phyloP scores from a whole-genome alignment of 2,329 filamentous ascomycete genomes.

The Calonectria crousiana region DNA sequence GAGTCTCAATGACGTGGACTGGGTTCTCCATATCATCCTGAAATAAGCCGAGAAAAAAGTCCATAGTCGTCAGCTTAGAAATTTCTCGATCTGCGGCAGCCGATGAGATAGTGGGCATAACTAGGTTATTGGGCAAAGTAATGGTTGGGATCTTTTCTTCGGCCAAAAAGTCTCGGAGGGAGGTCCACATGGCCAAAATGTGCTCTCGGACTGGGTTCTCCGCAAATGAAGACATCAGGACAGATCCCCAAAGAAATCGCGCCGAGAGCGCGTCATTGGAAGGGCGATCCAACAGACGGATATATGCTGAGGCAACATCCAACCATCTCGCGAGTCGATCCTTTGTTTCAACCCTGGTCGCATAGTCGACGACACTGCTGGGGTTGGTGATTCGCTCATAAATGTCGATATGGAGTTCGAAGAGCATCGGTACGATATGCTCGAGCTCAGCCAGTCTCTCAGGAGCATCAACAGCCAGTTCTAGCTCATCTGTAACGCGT shows the following conservation, averaged over 20 bases:
- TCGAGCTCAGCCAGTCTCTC: slow-evolving; percentile 52
- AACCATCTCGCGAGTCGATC: slow-evolving; percentile 65
- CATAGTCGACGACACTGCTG: slow-evolving; percentile 64
- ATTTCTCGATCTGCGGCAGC: slow-evolving; percentile 91
- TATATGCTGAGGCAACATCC: slow-evolving; percentile 60
- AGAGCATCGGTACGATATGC: slow-evolving; percentile 67
- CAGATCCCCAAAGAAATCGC: slow-evolving; percentile 70
- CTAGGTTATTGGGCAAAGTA: slow-evolving; percentile 82
- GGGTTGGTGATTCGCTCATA: slow-evolving; percentile 70
- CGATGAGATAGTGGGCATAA: slow-evolving; percentile 88
- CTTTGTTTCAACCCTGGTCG: slow-evolving; percentile 62
- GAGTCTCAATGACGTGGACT: slow-evolving; percentile 85
- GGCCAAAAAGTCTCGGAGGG: slow-evolving; percentile 64
- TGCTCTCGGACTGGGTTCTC: slow-evolving; percentile 68
- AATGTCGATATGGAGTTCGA: slow-evolving; percentile 72
- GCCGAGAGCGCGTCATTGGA: slow-evolving; percentile 56
- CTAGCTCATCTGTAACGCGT: slow-evolving; percentile 58
- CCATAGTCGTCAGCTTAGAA: slow-evolving; percentile 92
- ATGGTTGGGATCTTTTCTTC: slow-evolving; percentile 60
- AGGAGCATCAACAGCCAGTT: slow-evolving; percentile 39
- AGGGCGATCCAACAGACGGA: slow-evolving; percentile 51
- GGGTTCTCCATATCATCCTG: slow-evolving; percentile 85
- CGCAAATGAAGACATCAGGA: slow-evolving; percentile 64
- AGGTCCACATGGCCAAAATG: slow-evolving; percentile 69
- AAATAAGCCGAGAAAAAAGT: slow-evolving; percentile 94